These are phyloP conservation scores for Dactylellina parvicollis DNA, from an alignment of 2,329 filamentous ascomycete genomes.

Conservation along the genomic window DNA sequence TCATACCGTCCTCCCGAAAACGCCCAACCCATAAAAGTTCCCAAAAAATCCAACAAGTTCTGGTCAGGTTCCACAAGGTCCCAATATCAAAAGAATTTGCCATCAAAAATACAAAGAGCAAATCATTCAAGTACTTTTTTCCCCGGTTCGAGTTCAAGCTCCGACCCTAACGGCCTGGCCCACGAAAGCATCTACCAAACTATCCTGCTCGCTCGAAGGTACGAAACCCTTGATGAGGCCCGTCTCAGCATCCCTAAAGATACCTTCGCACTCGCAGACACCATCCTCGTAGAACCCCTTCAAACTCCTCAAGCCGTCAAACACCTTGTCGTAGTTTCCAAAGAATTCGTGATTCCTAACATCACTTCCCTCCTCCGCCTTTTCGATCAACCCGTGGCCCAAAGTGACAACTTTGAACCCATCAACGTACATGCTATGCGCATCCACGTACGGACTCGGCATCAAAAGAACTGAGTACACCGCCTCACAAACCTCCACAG, in stretches of 20 bases:
- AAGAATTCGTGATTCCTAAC: conserved; percentile 68
- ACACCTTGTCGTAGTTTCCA: conserved; percentile 65
- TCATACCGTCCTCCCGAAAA: not conserved
- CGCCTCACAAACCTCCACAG: conserved; percentile 63
- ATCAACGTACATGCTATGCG: conserved; percentile 65
- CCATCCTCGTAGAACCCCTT: conserved; percentile 62
- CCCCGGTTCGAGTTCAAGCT: conserved; percentile 11
- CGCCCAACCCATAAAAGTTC: not conserved
- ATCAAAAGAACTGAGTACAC: conserved; percentile 70
- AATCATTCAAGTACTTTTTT: not conserved
- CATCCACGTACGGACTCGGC: conserved; percentile 62
- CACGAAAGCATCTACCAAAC: conserved; percentile 25
- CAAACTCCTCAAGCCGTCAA: conserved; percentile 61
- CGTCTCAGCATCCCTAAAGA: conserved; percentile 61
- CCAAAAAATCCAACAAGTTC: no score
- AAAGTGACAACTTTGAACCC: conserved; percentile 68
- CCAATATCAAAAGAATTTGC: not conserved
- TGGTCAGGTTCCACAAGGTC: conserved; percentile 11
- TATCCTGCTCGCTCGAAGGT: conserved; percentile 11
- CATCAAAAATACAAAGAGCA: no score
- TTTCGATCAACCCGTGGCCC: conserved; percentile 66
- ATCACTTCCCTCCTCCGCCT: conserved; percentile 58
- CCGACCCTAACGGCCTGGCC: conserved; percentile 24
- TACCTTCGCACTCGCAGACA: conserved; percentile 63
- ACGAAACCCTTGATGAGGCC: conserved; percentile 60